phyloP scores from a whole-genome alignment of 768 basidiomycete genomes.

The Mycena galopus region DNA sequence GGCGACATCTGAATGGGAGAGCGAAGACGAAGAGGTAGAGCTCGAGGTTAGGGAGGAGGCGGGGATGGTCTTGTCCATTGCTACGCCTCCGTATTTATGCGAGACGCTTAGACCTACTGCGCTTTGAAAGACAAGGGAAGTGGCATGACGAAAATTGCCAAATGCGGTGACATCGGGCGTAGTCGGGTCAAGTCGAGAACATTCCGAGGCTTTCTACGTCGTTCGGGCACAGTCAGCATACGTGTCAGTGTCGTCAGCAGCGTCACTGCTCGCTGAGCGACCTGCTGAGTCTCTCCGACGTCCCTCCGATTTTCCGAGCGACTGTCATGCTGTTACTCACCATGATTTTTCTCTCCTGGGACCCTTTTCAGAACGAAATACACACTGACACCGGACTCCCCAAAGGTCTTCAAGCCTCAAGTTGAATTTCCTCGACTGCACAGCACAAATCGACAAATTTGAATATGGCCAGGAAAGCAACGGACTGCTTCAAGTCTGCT shows the following conservation, averaged over 20 bases:
- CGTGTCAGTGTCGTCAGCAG: conserved; percentile 17
- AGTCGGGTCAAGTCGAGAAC: conserved; percentile 8
- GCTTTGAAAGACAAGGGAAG: background rate
- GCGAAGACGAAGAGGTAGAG: background rate
- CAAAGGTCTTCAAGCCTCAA: too few species aligned
- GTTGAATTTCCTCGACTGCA: too few species aligned
- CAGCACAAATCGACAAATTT: too few species aligned
- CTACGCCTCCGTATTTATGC: conserved; percentile 21
- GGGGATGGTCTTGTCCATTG: conserved; percentile 1
- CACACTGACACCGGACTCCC: too few species aligned
- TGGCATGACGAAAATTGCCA: background rate
- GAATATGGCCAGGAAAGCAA: too few species aligned
- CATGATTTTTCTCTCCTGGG: too few species aligned
- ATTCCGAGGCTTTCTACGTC: conserved; percentile 19
- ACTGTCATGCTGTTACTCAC: too few species aligned
- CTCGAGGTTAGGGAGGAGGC: background rate
- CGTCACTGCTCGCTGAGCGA: background rate
- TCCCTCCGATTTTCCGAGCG: too few species aligned
- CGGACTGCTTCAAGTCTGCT: too few species aligned
- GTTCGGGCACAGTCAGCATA: conserved; percentile 22
- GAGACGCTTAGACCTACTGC: too few species aligned
- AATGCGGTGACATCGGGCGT: background rate
- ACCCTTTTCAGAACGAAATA: too few species aligned
- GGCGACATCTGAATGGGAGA: conserved; percentile 13
- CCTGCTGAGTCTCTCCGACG: too few species aligned